Base-by-base conservation (phyloP, 345 rosid species). In the Salix suchowensis region DNA sequence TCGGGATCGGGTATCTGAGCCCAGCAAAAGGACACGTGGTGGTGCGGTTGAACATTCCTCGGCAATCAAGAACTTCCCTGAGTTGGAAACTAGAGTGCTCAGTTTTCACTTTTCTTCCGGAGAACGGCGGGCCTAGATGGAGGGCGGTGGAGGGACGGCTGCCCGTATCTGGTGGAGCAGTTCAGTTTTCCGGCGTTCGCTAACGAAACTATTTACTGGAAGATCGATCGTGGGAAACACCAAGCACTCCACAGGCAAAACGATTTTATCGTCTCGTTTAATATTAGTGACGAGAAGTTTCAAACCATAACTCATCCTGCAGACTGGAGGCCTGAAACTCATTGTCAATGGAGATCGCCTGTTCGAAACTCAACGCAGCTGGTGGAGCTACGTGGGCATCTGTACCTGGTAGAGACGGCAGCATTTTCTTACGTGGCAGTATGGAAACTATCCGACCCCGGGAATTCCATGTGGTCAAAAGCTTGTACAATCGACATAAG, bases 111-210 rank as follows among this genome's bases (percentile, higher is more conserved):
- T 48, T 55, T 30, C 23, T 3, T n/a, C 39, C 54, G 5, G 46
- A 6, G 44, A 4, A 5, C 21, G 15, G 42, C 7, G 48, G 40
- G 0, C 6, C 2, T n/a, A 7, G 9, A 36, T 65, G 76, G 80
- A 71, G 65, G 54, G 66, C 37, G 2, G 7, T 65, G 52, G 12
- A 46, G 1, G 1, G 26, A 71, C 2, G 36, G 6, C 1, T 77
- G 80, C 48, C 80, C 80, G 0, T 77, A 71, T 55, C 34, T 36
- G 7, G 80, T 77, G 54, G 65, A 62, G 12, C 40, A 71, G 62
- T 60, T 71, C 21, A 16, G 55, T 18, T 46, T 16, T 24, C 80
- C 80, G 7, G 76, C 61, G 36, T 65, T 65, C 36, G 66, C 11
- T 14, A 36, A 42, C 28, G 76, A 65, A 23, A 44, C 26, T 1